Base-by-base conservation (phyloP, 2,329 filamentous ascomycete species). In the Cladosporium austrohemisphaericum region DNA sequence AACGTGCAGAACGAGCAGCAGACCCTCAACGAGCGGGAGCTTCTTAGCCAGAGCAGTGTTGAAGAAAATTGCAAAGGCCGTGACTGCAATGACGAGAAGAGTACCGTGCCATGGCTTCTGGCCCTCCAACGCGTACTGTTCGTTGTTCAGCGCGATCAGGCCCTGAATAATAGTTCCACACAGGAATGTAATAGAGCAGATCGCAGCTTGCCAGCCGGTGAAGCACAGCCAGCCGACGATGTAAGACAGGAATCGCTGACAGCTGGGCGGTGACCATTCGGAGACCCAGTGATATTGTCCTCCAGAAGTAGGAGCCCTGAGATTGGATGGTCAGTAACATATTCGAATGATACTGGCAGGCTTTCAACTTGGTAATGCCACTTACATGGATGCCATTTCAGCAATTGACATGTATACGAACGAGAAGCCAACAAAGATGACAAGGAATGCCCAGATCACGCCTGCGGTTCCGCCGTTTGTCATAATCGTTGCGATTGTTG, bases 1-100 rank as follows among this genome's bases (percentile, higher is more conserved):
- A 9, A 79, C 64, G 52, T 80, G 77, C 14, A 79, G 54, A 38
- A 66, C 60, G 16, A 67, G 51, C 20, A 67, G 63, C 36, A 67
- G 59, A 1, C 72, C 71, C 58, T 81, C 77, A 36, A 67, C 64
- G 29, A 53, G 55, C 3, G 64, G 65, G 5, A 66, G 56, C 55
- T 55, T 62, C n/a, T 65, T 69, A 47, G 76, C 71, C 57, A 78
- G 74, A 2, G 73, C 72, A 2, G 73, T 73, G 32, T 73, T 74
- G 50, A 75, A 60, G 32, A 75, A 64, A 48, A 75, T 68, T 26
- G 67, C 69, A 10, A 62, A 62, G 5, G 58, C 53, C 18, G 64
- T 65, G 59, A 69, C 67, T 5, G 63, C 62, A 66, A 66, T 71
- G 1, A 68, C 68, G 31, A 72, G 44, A 3, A 72, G 57, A 1